Conservation (phyloP, 2,329 filamentous ascomycete genomes). For the Paecilomyces formosus region DNA sequence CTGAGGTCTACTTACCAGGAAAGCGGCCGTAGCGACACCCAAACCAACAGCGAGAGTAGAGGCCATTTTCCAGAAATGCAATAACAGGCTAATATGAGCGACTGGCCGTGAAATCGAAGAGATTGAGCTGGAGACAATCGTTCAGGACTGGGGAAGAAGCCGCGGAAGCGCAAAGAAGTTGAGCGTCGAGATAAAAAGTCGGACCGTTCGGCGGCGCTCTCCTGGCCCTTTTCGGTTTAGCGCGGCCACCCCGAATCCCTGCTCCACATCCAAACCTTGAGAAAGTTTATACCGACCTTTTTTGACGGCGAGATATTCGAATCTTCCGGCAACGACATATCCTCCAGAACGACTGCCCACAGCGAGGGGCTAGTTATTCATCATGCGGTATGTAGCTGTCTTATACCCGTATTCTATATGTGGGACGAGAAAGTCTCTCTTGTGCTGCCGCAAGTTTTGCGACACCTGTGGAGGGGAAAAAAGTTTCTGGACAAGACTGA, state of each 20-base stretch:
- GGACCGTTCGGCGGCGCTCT: constrained; percentile 16
- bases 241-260: constrained; percentile 8
- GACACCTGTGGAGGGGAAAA: not conserved
- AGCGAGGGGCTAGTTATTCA: constrained; percentile 1
- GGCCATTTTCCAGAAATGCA: constrained; percentile 26
- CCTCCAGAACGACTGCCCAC: constrained; percentile 4
- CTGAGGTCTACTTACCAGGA: constrained; percentile 58
- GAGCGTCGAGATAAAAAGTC: constrained; percentile 28
- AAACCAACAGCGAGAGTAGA: constrained; percentile 37
- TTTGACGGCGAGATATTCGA: constrained; percentile 9
- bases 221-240: constrained; percentile 25
- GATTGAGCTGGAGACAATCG: not conserved
- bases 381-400: constrained; percentile 12
- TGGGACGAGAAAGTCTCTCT: not conserved
- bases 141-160: not conserved
- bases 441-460: not conserved
- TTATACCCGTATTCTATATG: not conserved
- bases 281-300: constrained; percentile 7
- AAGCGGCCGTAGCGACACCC: constrained; percentile 53
- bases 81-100: not conserved
- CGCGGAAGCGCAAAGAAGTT: constrained; percentile 5
- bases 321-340: constrained; percentile 3
- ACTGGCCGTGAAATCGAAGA: not conserved
- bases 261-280: constrained; percentile 15
- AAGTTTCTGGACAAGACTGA: not conserved